phyloP scores from a whole-genome alignment of 176 grass and related monocot genomes.

The Raddia distichophylla region DNA sequence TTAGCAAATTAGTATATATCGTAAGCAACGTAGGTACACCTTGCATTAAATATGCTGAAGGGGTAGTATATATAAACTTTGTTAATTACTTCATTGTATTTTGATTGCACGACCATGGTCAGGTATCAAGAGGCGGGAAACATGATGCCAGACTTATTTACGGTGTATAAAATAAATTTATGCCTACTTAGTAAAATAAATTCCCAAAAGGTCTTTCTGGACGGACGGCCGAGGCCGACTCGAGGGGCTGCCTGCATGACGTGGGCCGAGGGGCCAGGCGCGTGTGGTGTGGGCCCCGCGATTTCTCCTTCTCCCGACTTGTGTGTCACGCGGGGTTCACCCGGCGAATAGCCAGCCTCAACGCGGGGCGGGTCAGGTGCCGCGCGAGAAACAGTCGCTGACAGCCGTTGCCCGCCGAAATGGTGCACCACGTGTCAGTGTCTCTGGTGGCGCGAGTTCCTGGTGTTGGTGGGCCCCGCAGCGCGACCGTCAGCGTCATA shows the following conservation, averaged over 20 bases:
- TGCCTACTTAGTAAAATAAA: too few species aligned
- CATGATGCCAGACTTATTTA: background rate
- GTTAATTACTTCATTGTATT: background rate
- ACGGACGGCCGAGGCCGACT: background rate
- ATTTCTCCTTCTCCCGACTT: background rate
- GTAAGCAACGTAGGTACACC: too few species aligned
- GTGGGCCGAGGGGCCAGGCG: background rate
- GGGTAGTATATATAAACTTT: background rate
- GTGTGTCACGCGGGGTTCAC: background rate
- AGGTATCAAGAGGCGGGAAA: background rate
- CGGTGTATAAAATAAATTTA: background rate
- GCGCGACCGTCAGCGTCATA: background rate
- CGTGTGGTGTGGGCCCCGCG: background rate
- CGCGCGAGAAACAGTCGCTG: background rate
- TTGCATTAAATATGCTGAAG: too few species aligned
- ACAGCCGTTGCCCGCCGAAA: background rate
- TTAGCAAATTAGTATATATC: too few species aligned
- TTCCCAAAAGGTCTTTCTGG: too few species aligned
- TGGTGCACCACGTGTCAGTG: background rate
- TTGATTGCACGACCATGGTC: background rate
- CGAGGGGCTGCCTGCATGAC: conserved; percentile 3
- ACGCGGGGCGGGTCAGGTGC: background rate
- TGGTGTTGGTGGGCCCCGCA: background rate
- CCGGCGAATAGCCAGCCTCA: too few species aligned
- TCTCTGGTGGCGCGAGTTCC: background rate